These are phyloP conservation scores for Lachnellula occidentalis DNA, from an alignment of 2,329 filamentous ascomycete species.

Conservation along the genomic window DNA sequence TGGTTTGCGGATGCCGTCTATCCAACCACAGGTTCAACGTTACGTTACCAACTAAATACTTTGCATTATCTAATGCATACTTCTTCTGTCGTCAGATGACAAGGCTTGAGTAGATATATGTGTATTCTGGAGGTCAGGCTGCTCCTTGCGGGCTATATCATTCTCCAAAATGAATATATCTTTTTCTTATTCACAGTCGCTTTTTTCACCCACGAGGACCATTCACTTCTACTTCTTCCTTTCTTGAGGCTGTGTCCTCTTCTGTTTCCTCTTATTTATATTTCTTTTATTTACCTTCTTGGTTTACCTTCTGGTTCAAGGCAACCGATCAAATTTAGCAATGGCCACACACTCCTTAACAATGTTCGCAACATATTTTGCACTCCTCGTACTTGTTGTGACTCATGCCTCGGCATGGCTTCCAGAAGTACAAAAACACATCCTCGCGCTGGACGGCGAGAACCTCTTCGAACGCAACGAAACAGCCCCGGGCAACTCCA, in stretches of 20 bases:
- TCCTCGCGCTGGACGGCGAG: slow-evolving; percentile 5
- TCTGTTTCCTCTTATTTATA: background rate
- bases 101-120: background rate
- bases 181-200: background rate
- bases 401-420: slow-evolving; percentile 12
- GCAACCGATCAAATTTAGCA: background rate
- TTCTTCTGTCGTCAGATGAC: background rate
- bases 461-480: slow-evolving; percentile 13
- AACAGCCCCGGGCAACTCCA: background rate
- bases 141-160: background rate
- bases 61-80: background rate
- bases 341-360: background rate
- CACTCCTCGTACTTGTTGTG: background rate
- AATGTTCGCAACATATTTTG: background rate
- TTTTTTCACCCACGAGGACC: background rate
- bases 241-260: background rate
- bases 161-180: background rate
- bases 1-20: background rate
- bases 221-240: background rate
- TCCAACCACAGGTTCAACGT: background rate
- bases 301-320: background rate
- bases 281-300: background rate
- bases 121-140: background rate
- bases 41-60: background rate
- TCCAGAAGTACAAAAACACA: slow-evolving; percentile 14